These are phyloP conservation scores for Fusarium veterinarium DNA, from an alignment of 2,329 filamentous ascomycete genomes.

Conservation along the genomic window DNA sequence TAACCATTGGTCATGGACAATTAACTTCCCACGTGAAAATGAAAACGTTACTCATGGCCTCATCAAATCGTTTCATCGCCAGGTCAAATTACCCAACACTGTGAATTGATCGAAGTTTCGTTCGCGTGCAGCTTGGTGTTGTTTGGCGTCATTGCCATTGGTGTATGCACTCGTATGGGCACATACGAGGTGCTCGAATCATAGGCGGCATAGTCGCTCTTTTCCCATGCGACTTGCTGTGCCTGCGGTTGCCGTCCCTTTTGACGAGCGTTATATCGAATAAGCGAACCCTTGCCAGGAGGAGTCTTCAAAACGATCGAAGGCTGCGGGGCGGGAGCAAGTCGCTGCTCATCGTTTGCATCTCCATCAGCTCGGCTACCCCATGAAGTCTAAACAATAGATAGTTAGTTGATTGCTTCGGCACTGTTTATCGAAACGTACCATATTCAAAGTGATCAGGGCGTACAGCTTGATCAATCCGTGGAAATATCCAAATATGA, in stretches of 20 bases:
- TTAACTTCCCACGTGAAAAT: constrained; percentile 31
- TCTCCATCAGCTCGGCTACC: constrained; percentile 94
- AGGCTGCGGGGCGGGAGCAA: constrained; percentile 62
- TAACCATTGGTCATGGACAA: constrained; percentile 33
- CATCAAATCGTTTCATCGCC: constrained; percentile 44
- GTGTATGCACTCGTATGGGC: constrained; percentile 45
- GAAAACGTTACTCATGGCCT: constrained; percentile 44
- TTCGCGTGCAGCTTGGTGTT: constrained; percentile 39
- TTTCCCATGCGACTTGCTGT: constrained; percentile 46
- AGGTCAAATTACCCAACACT: constrained; percentile 40
- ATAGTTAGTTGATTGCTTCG: constrained; percentile 21
- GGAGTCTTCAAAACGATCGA: constrained; percentile 58
- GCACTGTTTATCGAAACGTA: constrained; percentile 60
- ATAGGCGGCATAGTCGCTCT: constrained; percentile 49
- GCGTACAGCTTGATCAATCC: constrained; percentile 93
- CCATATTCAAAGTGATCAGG: constrained; percentile 82
- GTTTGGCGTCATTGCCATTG: constrained; percentile 37
- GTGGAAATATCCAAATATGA: constrained; percentile 93
- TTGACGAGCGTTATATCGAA: constrained; percentile 59
- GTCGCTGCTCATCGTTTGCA: constrained; percentile 79
- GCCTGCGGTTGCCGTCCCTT: constrained; percentile 50
- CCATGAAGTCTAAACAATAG: constrained; percentile 81
- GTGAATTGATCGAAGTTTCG: constrained; percentile 36
- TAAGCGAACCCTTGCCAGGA: constrained; percentile 55
- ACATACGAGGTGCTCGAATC: constrained; percentile 53